Base-by-base conservation (phyloP, 2,329 filamentous ascomycete genomes). In the Penicillium psychrosexuale region DNA sequence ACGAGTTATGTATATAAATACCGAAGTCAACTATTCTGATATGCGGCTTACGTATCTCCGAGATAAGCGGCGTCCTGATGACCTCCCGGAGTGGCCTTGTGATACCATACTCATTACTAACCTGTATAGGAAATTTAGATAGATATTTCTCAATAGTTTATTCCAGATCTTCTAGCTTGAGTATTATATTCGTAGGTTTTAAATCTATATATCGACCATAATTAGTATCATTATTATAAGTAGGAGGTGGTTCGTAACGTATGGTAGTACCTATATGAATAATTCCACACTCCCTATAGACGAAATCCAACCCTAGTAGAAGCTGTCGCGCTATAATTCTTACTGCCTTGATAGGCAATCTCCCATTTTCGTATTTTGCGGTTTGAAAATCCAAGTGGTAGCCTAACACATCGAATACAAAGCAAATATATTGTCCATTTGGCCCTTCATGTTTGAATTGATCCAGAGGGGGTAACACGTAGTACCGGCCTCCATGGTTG, bases 391-490 rank as follows among this genome's bases (percentile, higher is more conserved):
- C 24, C 24, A 27, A 27, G 24, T 27, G 24, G 24, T 27, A 6
- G 24, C 24, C 24, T 6, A 27, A 27, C 24, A n/a, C n/a, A n/a
- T n/a, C 63, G 39, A 69, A 66, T 1, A 59, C 61, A 15, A 69
- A 49, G 51, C 66, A 70, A 3, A 68, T 59, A 57, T 70, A 65
- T 28, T 64, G 52, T 49, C 67, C 65, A 56, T 66, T 66, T 13
- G 63, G 65, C 9, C 67, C 68, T 24, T 68, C 38, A 7, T 42
- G 38, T 42, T 42, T 28, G 38, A 42, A 42, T n/a, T 42, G 24
- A 28, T 42, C 38, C 6, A 42, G 38, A 28, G 27, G 22, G 38
- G 38, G n/a, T 27, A 27, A 27, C 3, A 27, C 24, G 22, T 24
- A 27, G 7, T 28, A 1, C 15, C 22, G 38, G 13, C 38, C 38